A percentile compares a stretch with the other conserved stretches of the same genome.
phyloP scores from a whole-genome alignment of 352 stramenopile genomes.

The Pythium insidiosum region DNA sequence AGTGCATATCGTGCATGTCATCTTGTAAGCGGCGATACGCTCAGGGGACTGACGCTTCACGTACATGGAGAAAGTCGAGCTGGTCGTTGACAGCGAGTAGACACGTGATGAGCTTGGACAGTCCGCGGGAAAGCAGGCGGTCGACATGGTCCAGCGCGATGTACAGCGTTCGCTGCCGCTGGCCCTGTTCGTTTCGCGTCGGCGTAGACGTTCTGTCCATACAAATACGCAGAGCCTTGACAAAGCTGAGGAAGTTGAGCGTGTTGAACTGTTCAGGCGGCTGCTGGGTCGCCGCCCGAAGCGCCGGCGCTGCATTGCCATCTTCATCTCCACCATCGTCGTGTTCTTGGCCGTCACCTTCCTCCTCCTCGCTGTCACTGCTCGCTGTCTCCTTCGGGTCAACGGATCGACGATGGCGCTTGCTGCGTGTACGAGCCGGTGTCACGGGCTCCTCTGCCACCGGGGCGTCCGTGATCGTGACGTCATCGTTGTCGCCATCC shows the following conservation, averaged over 20 bases:
- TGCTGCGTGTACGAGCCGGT: conserved; percentile 11
- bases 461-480: conserved; percentile 1
- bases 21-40: neutral
- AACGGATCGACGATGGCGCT: too few species aligned
- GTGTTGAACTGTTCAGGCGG: conserved; percentile 19
- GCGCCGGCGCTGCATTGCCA: neutral
- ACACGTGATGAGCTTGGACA: conserved; percentile 49
- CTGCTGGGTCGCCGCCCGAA: neutral
- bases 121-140: conserved; percentile 45
- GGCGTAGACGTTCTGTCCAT: conserved; percentile 15
- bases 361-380: neutral
- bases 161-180: conserved; percentile 29
- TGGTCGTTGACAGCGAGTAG: conserved; percentile 67
- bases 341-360: neutral
- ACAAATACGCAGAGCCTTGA: conserved; percentile 49
- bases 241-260: conserved; percentile 65
- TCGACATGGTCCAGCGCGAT: conserved; percentile 65
- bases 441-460: neutral
- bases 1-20: neutral
- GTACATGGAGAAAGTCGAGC: conserved; percentile 45
- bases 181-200: neutral
- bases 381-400: neutral
- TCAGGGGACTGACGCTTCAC: neutral
- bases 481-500: too few species aligned
- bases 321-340: conserved; percentile 2